phyloP scores from a whole-genome alignment of 164 flowering plant species.

The Magnolia sinica region DNA sequence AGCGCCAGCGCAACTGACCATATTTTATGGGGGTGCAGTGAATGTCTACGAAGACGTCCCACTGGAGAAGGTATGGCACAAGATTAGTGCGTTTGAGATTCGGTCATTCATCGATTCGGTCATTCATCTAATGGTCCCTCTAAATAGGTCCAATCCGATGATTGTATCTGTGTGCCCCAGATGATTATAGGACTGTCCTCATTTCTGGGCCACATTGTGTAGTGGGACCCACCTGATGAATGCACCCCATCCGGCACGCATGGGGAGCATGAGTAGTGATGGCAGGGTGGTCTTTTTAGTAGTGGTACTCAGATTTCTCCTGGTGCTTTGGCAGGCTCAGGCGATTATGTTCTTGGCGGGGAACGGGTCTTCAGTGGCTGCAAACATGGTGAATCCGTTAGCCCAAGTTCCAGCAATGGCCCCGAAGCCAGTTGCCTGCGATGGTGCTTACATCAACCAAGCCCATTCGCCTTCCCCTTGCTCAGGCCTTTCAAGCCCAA shows the following conservation, averaged over 20 bases:
- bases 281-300: too few species aligned
- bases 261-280: too few species aligned
- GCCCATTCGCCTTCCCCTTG: conserved; percentile 30
- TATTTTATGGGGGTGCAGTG: conserved; percentile 78
- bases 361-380: conserved; percentile 28
- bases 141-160: neutral
- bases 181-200: too few species aligned
- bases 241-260: too few species aligned
- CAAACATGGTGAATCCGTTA: conserved; percentile 19
- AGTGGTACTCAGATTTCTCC: neutral
- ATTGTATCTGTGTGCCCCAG: too few species aligned
- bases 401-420: conserved; percentile 36
- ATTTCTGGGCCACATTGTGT: neutral
- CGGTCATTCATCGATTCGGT: neutral
- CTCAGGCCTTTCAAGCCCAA: conserved; percentile 60
- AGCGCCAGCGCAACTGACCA: conserved; percentile 63
- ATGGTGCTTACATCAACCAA: conserved; percentile 39
- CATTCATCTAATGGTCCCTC: neutral
- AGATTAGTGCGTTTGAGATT: too few species aligned
- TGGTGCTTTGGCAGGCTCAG: conserved; percentile 50
- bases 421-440: conserved; percentile 32
- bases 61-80: conserved; percentile 63
- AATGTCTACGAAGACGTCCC: conserved; percentile 66
- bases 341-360: conserved; percentile 88
- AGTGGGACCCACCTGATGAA: too few species aligned